Evolutionary conservation across 2,329 filamentous ascomycete species (phyloP).

Genomic region (Xylaria sp.): DNA sequence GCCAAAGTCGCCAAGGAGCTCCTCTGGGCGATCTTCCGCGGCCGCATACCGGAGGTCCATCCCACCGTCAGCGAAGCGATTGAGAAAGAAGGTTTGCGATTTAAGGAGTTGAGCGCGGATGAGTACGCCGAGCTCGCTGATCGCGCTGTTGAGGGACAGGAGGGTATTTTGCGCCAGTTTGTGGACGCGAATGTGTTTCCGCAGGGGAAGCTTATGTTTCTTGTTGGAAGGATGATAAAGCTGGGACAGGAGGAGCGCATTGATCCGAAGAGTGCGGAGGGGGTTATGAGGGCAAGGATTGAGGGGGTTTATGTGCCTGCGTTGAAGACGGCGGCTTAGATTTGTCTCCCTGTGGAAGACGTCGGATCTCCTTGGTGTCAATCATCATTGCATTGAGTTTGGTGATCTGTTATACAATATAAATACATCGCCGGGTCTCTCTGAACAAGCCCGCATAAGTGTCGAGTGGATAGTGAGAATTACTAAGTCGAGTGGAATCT

Average conservation of each 20-base stretch:
- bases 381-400: no score
- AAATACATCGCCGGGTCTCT: no score
- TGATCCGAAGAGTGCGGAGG: conserved; percentile 48
- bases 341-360: no score
- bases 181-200: conserved; percentile 42
- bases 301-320: conserved; percentile 26
- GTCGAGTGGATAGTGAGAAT: no score
- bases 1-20: conserved; percentile 55
- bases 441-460: no score
- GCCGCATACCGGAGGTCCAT: conserved; percentile 37
- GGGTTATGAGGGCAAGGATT: conserved; percentile 37
- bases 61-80: conserved; percentile 41
- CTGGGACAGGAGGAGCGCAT: conserved; percentile 50
- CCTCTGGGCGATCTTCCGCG: conserved; percentile 47
- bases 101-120: conserved; percentile 42
- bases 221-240: conserved; percentile 55
- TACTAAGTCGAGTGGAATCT: no score
- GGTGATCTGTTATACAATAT: no score
- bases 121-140: conserved; percentile 48
- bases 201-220: conserved; percentile 55
- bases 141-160: conserved; percentile 41
- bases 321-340: background rate
- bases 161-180: conserved; percentile 44
- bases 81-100: conserved; percentile 48
- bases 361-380: no score